These are phyloP conservation scores for Suillus hirtellus DNA, from an alignment of 768 basidiomycete species.

Conservation along the genomic window DNA sequence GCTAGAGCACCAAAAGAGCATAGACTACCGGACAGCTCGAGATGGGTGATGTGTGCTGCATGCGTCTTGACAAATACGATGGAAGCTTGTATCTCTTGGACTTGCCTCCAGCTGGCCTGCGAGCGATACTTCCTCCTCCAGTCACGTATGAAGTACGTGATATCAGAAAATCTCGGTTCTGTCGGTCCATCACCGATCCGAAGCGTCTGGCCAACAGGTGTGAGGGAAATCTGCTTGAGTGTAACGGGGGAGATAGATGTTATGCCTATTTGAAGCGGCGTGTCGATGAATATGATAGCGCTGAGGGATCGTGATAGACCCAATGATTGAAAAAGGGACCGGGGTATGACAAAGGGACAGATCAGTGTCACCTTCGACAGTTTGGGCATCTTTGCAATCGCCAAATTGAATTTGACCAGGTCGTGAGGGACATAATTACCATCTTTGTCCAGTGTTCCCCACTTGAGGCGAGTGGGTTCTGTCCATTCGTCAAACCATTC, in stretches of 20 bases:
- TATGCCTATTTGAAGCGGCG: conserved; percentile 37
- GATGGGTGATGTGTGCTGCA: conserved; percentile 28
- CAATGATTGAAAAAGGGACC: conserved; percentile 29
- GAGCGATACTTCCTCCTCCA: conserved; percentile 38
- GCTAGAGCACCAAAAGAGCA: conserved; percentile 28
- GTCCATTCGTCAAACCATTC: conserved; percentile 40
- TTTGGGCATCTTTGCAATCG: conserved; percentile 32
- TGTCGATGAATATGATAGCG: conserved; percentile 32
- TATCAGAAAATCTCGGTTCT: conserved; percentile 32
- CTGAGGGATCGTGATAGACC: conserved; percentile 29
- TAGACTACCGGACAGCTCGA: conserved; percentile 34
- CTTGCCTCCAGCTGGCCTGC: conserved; percentile 31
- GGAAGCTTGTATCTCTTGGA: conserved; percentile 31
- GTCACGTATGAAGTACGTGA: conserved; percentile 36
- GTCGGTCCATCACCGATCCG: conserved; percentile 37
- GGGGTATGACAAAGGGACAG: conserved; percentile 35
- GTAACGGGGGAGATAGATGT: conserved; percentile 29
- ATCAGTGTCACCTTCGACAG: conserved; percentile 29
- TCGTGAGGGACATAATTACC: conserved; percentile 32
- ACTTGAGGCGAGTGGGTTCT: conserved; percentile 35
- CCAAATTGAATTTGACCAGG: conserved; percentile 26
- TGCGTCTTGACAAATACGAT: conserved; percentile 32
- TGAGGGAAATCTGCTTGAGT: conserved; percentile 28
- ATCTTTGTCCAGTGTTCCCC: conserved; percentile 33
- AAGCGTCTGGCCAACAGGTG: conserved; percentile 35